Evolutionary conservation across 2,329 filamentous ascomycete species (phyloP), one percentile per base, ranked within the genome.

Genomic region (Helotiales sp.): DNA sequence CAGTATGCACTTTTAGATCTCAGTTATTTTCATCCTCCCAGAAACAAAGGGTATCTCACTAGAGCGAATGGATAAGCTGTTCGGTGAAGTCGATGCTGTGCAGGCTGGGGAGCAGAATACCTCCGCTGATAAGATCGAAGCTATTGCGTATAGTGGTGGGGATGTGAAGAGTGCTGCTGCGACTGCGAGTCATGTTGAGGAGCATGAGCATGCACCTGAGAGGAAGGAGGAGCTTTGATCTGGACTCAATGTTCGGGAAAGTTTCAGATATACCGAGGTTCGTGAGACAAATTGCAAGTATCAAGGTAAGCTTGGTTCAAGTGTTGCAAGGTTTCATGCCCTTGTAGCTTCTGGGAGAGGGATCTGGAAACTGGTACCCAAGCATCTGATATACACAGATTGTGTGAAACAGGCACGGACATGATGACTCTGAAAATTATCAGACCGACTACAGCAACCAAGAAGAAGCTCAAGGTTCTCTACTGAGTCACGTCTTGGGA

Each of bases 41-140:
- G 81, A 84, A 66, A 84, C 81, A 2, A 83, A 81, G 66, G 78
- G 78, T 40, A 74, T 79, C 15, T 78, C 78, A 2, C 74, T 84
- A 3, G 81, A 84, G 64, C 78, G 79, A 31, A 81, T 83, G 73
- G 81, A 84, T 60, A 72, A 73, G 2, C 72, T 83, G 3, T 84
- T 84, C 78, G 78, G 66, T 27, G 67, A 63, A 46, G 53, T 61
- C 2, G 63, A 67, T 40, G 66, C 67, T 25, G 64, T 66, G 7
- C 58, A 57, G 7, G 67, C 65, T 24, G 66, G 66, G 13, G 66
- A 75, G 55, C 59, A 66, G 19, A 68, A 74, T n/a, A 62, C 62
- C 3, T 61, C 57, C 5, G 63, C 62, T 0, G 67, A 68, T 17
- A 70, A 70, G 48, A 52, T 63, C 29, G 70, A 71, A 51, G 64